phyloP scores from a whole-genome alignment of 257 asterid genomes.

The Coffea eugenioides region DNA sequence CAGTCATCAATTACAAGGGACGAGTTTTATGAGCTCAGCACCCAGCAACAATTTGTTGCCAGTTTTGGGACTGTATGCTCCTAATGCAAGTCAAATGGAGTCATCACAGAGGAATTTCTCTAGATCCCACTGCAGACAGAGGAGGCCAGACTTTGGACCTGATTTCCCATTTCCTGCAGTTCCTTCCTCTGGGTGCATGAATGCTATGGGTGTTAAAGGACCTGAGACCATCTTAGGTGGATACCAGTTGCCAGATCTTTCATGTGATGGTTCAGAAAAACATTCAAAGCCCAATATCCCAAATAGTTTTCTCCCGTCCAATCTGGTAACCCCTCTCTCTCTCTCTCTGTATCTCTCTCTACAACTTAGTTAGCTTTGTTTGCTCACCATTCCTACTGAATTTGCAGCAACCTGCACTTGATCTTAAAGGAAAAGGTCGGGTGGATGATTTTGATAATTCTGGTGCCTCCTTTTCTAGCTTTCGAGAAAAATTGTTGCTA shows the following conservation, averaged over 20 bases:
- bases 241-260: slow-evolving; percentile 24
- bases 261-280: slow-evolving; percentile 28
- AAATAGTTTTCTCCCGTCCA: slow-evolving; percentile 43
- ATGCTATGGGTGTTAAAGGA: slow-evolving; percentile 23
- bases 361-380: background rate
- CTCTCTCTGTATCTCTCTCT: background rate
- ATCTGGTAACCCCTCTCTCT: slow-evolving; percentile 36
- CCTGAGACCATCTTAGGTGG: slow-evolving; percentile 12
- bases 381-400: slow-evolving; percentile 3
- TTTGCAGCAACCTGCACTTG: slow-evolving; percentile 56
- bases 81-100: slow-evolving; percentile 44
- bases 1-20: slow-evolving; percentile 25
- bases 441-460: slow-evolving; percentile 45
- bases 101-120: slow-evolving; percentile 27
- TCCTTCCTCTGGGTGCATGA: slow-evolving; percentile 26
- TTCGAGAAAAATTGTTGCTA: slow-evolving; percentile 64
- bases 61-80: slow-evolving; percentile 46
- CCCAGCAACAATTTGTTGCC: slow-evolving; percentile 25
- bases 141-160: slow-evolving; percentile 24
- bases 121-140: slow-evolving; percentile 26
- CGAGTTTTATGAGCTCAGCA: slow-evolving; percentile 20
- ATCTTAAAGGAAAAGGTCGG: slow-evolving; percentile 59
- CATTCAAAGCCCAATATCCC: slow-evolving; percentile 37
- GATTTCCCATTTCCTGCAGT: slow-evolving; percentile 28
- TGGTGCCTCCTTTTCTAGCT: slow-evolving; percentile 47